Base-by-base conservation (phyloP, 176 grass and related monocot species). In the Thalia dealbata region DNA sequence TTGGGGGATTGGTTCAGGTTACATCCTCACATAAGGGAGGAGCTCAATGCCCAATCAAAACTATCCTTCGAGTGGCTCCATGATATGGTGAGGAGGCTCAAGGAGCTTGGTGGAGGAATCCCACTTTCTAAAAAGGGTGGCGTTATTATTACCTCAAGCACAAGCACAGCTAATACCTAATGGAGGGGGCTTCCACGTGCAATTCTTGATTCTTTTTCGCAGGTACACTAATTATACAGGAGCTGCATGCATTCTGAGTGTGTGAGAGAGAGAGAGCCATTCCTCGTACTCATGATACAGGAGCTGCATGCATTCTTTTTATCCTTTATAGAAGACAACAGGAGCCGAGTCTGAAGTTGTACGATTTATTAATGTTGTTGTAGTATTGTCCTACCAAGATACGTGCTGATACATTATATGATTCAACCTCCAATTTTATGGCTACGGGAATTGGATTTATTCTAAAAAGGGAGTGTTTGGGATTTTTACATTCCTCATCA, bases 31-130 rank as follows among this genome's bases (percentile, higher is more conserved):
- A 76, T 93, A 64, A 88, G 95, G 55, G 90, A 93, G 81, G 95
- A 99, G 64, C 52, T 99, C 30, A 99, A 99, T 88, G 78, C 50
- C 22, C 95, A 91, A 77, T 79, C 83, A 26, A 88, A 75, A 29
- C 87, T 99, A 32, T 92, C 87, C 13, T 99, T 99, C 21, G 87
- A 93, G 74, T 92, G 79, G 79, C 78, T 93, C 56, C 82, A 84
- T 78, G 90, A 84, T 78, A 96, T 96, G 92, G 89, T 96, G 74
- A 84, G 59, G 72, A 91, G 82, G 56, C 84, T 92, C 18, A 96
- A 85, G 70, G 82, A 91, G 27, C 82, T 92, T 16, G 95, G 89
- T 54, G 78, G 71, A 68, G 76, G 85, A 72, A 72, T 69, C 50
- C 76, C 85, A 22, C 95, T 93, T 51, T 88, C 91, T 74, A 60